Evolutionary conservation across 768 basidiomycete species (phyloP), one percentile per base, ranked within the genome.

Genomic region (Suillus tomentosus): DNA sequence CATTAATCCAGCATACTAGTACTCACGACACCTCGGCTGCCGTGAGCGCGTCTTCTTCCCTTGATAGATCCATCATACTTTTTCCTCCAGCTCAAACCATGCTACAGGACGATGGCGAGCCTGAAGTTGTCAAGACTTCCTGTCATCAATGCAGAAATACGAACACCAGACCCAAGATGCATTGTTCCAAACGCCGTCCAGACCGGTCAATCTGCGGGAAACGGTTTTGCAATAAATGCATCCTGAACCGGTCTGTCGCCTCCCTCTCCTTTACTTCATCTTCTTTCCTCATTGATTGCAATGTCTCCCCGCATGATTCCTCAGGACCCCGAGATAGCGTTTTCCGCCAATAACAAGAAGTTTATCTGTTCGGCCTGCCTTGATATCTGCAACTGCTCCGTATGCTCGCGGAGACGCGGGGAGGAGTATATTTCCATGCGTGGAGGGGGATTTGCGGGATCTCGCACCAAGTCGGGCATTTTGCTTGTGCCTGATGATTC

Each of bases 281-380:
- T 9, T 39, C 7, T 48, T 64, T 66, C 45, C 66, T 71, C 11
- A 67, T 53, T 50, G 54, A 51, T 60, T 24, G 5, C 24, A 3
- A 51, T 24, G 17, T 17, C 51, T 36, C 27, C 10, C 10, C 19
- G 6, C 60, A 45, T 4, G 15, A 58, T 43, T 40, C 14, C 5
- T 39, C 61, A 82, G 81, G 65, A 82, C 60, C 77, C 79, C 1
- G 74, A 79, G 19, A 62, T 80, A 62, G 71, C 70, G 34, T 81
- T 82, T 63, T 72, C 79, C 39, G 53, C 69, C 40, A 69, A 63
- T 22, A 73, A 66, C 45, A 65, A 66, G 4, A 61, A 69, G 8
- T 81, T 80, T 60, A 62, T 67, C 27, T 87, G 86, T 66, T 85
- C 86, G 0, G 66, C 31, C 15, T 87, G 85, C 67, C 67, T 70